phyloP scores from a whole-genome alignment of 2,329 filamentous ascomycete genomes.

The Metarhizium brunneum region DNA sequence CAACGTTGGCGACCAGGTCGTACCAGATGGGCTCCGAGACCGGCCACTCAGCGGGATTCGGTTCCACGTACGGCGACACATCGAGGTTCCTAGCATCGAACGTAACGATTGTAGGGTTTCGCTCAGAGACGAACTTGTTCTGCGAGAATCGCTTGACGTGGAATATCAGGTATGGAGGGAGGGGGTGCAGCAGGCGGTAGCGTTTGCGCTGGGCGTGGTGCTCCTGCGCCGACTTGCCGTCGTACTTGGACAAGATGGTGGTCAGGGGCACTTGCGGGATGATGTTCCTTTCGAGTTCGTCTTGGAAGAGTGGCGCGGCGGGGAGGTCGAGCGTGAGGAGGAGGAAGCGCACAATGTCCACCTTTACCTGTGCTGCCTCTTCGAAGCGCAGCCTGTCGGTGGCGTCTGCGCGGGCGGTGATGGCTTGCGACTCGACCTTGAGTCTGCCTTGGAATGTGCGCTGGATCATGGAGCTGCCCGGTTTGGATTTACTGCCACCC shows the following conservation, averaged over 20 bases:
- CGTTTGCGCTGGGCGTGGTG: conserved; percentile 80
- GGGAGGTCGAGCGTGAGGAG: conserved; percentile 91
- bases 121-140: conserved; percentile 93
- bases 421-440: conserved; percentile 86
- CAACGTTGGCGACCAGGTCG: conserved; percentile 92
- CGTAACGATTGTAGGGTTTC: conserved; percentile 96
- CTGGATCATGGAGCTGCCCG: conserved; percentile 78
- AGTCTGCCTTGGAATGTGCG: conserved; percentile 88
- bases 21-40: conserved; percentile 83
- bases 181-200: conserved; percentile 80
- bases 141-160: conserved; percentile 95
- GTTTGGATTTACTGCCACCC: conserved; percentile 80
- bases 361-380: conserved; percentile 73
- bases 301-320: conserved; percentile 87
- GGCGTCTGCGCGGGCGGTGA: conserved; percentile 82
- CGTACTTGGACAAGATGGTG: conserved; percentile 82
- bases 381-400: conserved; percentile 87
- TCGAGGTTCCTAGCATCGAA: conserved; percentile 80
- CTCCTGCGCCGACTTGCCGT: conserved; percentile 79
- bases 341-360: conserved; percentile 71
- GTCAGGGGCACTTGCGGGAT: conserved; percentile 86
- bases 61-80: conserved; percentile 84
- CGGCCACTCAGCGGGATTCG: conserved; percentile 61
- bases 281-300: conserved; percentile 88
- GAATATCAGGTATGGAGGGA: conserved; percentile 85